Base-by-base conservation (phyloP, 1,284 basidiomycete species). In the Cutaneotrichosporon daszewskae region DNA sequence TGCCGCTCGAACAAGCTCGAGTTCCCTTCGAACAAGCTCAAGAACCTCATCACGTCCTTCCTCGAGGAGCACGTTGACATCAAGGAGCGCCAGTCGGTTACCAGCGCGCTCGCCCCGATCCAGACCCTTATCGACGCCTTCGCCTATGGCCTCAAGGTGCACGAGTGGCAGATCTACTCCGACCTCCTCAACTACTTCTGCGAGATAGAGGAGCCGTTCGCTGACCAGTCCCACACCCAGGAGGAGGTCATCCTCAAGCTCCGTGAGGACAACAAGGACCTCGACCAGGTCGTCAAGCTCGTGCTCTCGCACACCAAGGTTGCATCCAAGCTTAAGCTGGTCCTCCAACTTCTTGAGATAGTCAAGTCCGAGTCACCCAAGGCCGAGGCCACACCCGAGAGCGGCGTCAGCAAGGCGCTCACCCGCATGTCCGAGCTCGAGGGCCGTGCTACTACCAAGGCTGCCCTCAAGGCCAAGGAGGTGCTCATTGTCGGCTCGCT, bases 261-360 rank as follows among this genome's bases (percentile, higher is more conserved):
- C 41, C 82, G 95, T 48, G 90, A 97, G 47, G 84, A 91, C 62
- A 74, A 92, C 76, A 92, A 95, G 72, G 87, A 94, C 58, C 81
- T 97, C 26, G 90, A 95, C 71, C 83, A 85, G 59, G 94, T 92
- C 23, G 84, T 86, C 37, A 79, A 78, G 40, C 76, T 94, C 29
- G 89, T 96, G 20, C 78, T 96, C 43, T 95, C 94, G 56, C 95
- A 98, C 73, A 87, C 88, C 74, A 95, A 92, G 74, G 87, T 89
- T 16, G 84, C 86, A 58, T 84, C 86, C 73, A 98, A 98, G 77
- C 84, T 84, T 57, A 89, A 87, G 60, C 79, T 98, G 35, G 78
- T 96, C 42, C 77, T 92, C 43, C 78, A 81, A 13, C 75, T 98
- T 32, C 77, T 98, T 34, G 91, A 97, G 58, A 80, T 91, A 56